Base-by-base conservation (phyloP, 257 asterid genomes). In the Nicotiana sylvestris region DNA sequence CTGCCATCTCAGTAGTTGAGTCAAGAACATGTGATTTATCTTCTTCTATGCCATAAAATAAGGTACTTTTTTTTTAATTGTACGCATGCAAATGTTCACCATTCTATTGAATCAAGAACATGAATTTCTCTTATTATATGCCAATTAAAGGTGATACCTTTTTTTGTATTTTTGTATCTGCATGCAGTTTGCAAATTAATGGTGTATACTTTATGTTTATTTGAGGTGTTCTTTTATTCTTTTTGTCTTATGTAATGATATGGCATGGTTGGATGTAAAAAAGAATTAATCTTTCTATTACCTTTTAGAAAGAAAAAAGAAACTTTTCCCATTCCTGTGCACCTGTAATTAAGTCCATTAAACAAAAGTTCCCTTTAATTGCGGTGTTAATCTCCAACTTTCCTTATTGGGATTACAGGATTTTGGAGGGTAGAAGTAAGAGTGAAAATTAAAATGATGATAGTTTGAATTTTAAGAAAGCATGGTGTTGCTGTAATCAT, bases 331-430 rank as follows among this genome's bases (percentile, higher is more conserved):
- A 15, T 61, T 27, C 13, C 83, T 80, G 29, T 77, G 77, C 83
- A 64, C 51, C 85, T 86, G 72, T 84, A 80, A 86, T 87, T 79
- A 85, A 77, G 89, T 77, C 11, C 81, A 82, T 89, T 86, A 82
- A 82, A 77, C 85, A 83, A 72, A 91, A 86, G 82, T 84, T 35
- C 86, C 96, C 96, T 89, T 90, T 92, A 88, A 94, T 93, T 93
- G 95, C 91, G 97, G 93, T 86, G 65, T 89, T 80, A 90, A 87
- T 88, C 87, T 89, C 82, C 85, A 84, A 87, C 87, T 85, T 29
- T 15, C 29, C 46, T 49, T 81, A 55, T 46, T 17, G 27, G 37
- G 30, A 43, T 60, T 32, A 18, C 25, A 78, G 43, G 53, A 83
- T 78, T 77, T 27, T 53, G 56, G 84, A 58, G 66, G 69, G 49